Base-by-base conservation (phyloP, 2,329 filamentous ascomycete species). In the Ampelomyces quisqualis region DNA sequence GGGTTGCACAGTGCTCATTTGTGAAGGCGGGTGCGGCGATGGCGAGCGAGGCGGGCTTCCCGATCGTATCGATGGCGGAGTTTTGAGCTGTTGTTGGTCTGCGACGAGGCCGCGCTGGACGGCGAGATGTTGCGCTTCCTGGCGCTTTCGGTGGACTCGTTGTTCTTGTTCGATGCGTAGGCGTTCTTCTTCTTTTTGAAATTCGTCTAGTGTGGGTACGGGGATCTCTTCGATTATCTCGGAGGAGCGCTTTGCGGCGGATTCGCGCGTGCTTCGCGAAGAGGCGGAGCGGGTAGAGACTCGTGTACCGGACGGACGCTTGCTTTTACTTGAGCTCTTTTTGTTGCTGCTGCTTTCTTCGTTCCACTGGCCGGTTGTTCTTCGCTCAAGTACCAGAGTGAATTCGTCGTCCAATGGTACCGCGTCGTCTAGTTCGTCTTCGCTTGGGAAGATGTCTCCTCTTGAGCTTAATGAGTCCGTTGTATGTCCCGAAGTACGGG, bases 391-490 rank as follows among this genome's bases (percentile, higher is more conserved):
- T 3, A 84, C 82, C 64, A 95, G 84, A 2, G 90, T 88, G 56
- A 97, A 94, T 60, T 96, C 90, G 62, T 96, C 91, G 57, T 91
- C 88, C 13, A 97, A 72, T 9, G 90, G 88, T n/a, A 95, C 81
- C 1, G 91, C 91, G 68, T 97, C 91, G 65, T 95, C 90, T 21
- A 65, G 53, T 44, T 94, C 89, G 38, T 90, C 89, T 58, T 95
- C 90, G 57, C 90, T 95, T 0, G 89, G 89, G 53, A 96, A 93
- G 9, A 97, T 73, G 69, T 97, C 91, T 2, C 90, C 90, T 32
- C 91, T 77, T 8, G 90, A 95, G 57, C 90, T 86, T 50, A 86
- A 82, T 5, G 90, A 95, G 63, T 91, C 90, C 19, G 82, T 86
- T 1, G 90, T 95, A 50, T 85, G 85, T 27, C 85, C 85, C 9